phyloP scores from a whole-genome alignment of 441 rosid genomes.

The Cnidoscolus chayamansa region DNA sequence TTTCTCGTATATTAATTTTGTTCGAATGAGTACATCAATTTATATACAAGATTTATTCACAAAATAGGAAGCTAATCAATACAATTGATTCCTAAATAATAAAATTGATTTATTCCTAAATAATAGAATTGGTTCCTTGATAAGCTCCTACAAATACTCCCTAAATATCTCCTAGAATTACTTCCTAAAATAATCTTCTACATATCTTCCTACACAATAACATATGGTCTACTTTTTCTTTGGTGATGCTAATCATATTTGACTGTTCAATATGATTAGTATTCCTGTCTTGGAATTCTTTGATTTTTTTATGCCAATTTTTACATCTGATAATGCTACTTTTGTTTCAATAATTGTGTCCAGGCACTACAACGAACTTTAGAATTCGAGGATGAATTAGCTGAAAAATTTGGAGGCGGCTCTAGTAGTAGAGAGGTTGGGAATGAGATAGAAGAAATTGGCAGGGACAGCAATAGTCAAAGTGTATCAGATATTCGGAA shows the following conservation, averaged over 20 bases:
- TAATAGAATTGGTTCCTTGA: too few relatives aligned
- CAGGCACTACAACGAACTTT: slow-evolving; percentile 94
- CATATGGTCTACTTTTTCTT: neutral
- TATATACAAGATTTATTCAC: too few relatives aligned
- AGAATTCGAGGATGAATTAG: slow-evolving; percentile 96
- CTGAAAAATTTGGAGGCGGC: slow-evolving; percentile 94
- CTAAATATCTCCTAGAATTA: too few relatives aligned
- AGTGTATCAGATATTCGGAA: slow-evolving; percentile 83
- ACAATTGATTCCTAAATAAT: too few relatives aligned
- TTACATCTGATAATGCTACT: slow-evolving; percentile 21
- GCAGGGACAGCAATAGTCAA: slow-evolving; percentile 62
- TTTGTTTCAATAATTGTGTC: slow-evolving; percentile 29
- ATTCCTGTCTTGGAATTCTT: slow-evolving; percentile 3
- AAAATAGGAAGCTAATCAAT: too few relatives aligned
- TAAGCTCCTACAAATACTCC: too few relatives aligned
- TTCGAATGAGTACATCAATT: too few relatives aligned
- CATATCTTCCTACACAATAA: neutral
- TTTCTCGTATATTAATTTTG: too few relatives aligned
- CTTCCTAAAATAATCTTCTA: too few relatives aligned
- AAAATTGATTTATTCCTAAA: too few relatives aligned
- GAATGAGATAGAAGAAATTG: slow-evolving; percentile 84
- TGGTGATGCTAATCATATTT: slow-evolving; percentile 6
- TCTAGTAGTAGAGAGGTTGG: slow-evolving; percentile 59
- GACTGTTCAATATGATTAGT: neutral
- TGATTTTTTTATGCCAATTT: slow-evolving; percentile 17